Evolutionary conservation across 1,139 yeast genomes (phyloP).

Genomic region (Nakaseomyces uthaithaninus): DNA sequence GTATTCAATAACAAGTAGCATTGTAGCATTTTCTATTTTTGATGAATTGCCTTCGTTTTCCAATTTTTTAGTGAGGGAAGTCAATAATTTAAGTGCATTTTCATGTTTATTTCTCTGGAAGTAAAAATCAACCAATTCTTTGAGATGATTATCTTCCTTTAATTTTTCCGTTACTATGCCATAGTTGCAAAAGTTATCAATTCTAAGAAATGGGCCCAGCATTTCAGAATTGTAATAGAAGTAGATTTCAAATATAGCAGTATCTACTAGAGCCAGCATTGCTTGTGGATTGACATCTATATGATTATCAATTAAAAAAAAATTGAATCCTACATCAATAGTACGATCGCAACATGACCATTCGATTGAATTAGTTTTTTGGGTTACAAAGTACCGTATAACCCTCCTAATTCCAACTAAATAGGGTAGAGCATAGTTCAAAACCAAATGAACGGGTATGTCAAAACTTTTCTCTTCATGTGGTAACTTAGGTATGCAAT

Average conservation of each 20-base stretch:
- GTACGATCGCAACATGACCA: slow-evolving; percentile 23
- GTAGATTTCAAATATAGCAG: slow-evolving; percentile 71
- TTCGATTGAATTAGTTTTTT: slow-evolving; percentile 9
- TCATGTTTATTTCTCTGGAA: slow-evolving; percentile 54
- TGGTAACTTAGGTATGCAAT: slow-evolving; percentile 10
- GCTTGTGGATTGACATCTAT: slow-evolving; percentile 30
- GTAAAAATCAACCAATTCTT: slow-evolving; percentile 75
- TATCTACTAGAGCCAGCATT: slow-evolving; percentile 56
- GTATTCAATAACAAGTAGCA: slow-evolving; percentile 41
- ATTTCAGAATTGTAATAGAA: slow-evolving; percentile 57
- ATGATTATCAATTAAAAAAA: slow-evolving; percentile 26
- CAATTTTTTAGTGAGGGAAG: slow-evolving; percentile 17
- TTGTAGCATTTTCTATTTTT: slow-evolving; percentile 21
- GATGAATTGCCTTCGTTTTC: slow-evolving; percentile 20
- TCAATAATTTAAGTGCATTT: slow-evolving; percentile 58
- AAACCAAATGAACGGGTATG: slow-evolving; percentile 37
- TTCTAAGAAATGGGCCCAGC: slow-evolving; percentile 73
- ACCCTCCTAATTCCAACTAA: slow-evolving; percentile 44
- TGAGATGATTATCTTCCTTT: slow-evolving; percentile 43
- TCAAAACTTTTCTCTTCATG: slow-evolving; percentile 10
- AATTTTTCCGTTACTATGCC: slow-evolving; percentile 52
- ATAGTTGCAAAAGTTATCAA: slow-evolving; percentile 67
- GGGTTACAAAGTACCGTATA: slow-evolving; percentile 19
- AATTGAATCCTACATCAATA: slow-evolving; percentile 21
- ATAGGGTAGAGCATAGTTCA: slow-evolving; percentile 44